A percentile compares a stretch with the other conserved stretches of the same genome.
Conservation (phyloP, 495 filamentous ascomycete species). For the Tuber melanosporum region DNA sequence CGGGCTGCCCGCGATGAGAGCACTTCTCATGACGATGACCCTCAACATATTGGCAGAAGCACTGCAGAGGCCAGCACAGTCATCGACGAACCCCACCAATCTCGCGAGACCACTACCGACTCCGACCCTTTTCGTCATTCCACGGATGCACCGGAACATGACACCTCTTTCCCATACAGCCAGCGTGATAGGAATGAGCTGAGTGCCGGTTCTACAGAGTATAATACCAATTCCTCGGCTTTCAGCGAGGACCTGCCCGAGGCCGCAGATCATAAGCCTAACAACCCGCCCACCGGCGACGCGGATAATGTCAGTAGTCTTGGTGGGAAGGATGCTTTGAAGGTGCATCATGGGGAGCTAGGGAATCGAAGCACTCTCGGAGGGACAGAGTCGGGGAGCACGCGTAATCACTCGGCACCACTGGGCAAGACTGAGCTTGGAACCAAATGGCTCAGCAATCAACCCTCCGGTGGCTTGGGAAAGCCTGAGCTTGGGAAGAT, state of each 20-base stretch:
- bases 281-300: not conserved
- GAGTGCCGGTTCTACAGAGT: not conserved
- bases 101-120: not conserved
- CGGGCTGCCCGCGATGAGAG: not conserved
- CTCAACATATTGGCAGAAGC: not conserved
- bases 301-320: not conserved
- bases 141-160: not conserved
- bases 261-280: not conserved
- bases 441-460: not conserved
- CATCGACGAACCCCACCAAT: slow-evolving; percentile 16
- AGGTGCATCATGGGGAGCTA: not conserved
- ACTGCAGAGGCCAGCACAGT: not conserved
- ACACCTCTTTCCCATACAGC: not conserved
- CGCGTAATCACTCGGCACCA: not conserved
- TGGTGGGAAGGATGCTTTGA: not conserved
- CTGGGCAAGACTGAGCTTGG: not conserved
- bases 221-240: slow-evolving; percentile 4
- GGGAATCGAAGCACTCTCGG: not conserved
- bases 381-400: not conserved
- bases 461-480: not conserved
- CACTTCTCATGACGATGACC: not conserved
- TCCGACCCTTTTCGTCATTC: slow-evolving; percentile 12
- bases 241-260: not conserved
- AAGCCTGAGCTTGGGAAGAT: not conserved
- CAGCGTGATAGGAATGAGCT: not conserved